Evolutionary conservation across 2,329 filamentous ascomycete species (phyloP).

Genomic region (Fusarium agapanthi): DNA sequence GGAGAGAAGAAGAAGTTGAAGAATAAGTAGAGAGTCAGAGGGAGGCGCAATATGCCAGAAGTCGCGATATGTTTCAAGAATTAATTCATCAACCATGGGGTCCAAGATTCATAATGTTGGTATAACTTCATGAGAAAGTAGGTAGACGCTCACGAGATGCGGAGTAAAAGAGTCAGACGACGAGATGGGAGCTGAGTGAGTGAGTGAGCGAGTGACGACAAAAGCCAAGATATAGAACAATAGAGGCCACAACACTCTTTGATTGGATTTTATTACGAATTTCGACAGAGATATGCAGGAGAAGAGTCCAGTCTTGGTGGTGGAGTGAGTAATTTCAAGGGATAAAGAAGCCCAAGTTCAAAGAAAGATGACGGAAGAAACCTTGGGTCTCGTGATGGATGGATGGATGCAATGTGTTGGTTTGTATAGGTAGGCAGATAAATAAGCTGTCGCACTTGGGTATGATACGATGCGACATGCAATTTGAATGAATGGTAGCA

Average conservation of each 20-base stretch:
- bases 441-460: neutral
- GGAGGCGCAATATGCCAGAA: neutral
- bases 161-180: constrained; percentile 8
- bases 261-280: constrained; percentile 9
- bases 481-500: neutral
- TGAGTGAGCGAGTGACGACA: neutral
- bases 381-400: constrained; percentile 1
- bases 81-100: neutral
- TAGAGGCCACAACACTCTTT: neutral
- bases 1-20: neutral
- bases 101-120: neutral
- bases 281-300: neutral
- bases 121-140: constrained; percentile 4
- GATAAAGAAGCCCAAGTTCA: neutral
- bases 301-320: neutral
- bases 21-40: neutral
- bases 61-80: neutral
- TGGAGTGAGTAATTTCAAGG: neutral
- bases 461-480: constrained; percentile 9
- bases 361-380: neutral
- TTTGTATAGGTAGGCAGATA: neutral
- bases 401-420: neutral
- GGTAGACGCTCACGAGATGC: constrained; percentile 1
- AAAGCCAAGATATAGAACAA: neutral
- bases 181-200: neutral